Percentiles rank a stretch among this genome's conserved stretches.
Conservation (phyloP, 306 rosid genomes). For the Alnus glutinosa region DNA sequence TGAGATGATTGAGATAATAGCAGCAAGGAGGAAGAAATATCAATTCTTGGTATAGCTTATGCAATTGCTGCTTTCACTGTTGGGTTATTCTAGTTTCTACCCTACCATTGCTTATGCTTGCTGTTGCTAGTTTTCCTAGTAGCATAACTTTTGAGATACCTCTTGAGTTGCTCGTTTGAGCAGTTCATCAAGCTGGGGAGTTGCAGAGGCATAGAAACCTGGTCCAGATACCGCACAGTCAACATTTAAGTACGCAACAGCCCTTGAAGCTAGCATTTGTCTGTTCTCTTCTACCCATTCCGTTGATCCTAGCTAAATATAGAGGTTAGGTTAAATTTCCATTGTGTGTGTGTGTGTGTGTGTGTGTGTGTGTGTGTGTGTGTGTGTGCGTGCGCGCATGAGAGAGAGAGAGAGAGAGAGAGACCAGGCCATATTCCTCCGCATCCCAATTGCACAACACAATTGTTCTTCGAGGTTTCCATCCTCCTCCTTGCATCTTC, state of each 20-base stretch:
- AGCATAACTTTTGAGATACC: slow-evolving; percentile 38
- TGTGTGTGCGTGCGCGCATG: background rate
- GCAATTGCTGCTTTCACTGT: background rate
- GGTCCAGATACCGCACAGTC: slow-evolving; percentile 57
- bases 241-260: slow-evolving; percentile 75
- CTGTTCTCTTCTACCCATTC: slow-evolving; percentile 87
- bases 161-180: slow-evolving; percentile 59
- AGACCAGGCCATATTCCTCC: slow-evolving; percentile 76
- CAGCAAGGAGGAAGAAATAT: background rate
- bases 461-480: slow-evolving; percentile 79
- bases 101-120: background rate
- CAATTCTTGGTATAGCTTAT: background rate
- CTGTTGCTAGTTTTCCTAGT: slow-evolving; percentile 5
- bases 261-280: slow-evolving; percentile 66
- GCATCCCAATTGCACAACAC: slow-evolving; percentile 82
- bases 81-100: background rate
- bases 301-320: slow-evolving; percentile 65
- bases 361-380: background rate
- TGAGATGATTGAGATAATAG: background rate
- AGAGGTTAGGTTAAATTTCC: slow-evolving; percentile 12
- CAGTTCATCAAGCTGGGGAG: slow-evolving; percentile 80
- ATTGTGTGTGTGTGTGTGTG: background rate
- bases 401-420: slow-evolving; percentile 23
- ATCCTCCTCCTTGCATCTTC: slow-evolving; percentile 62
- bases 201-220: slow-evolving; percentile 50